A percentile compares a stretch with the other conserved stretches of the same genome.
These are phyloP conservation scores for Puccinia hordei DNA, from an alignment of 1,284 basidiomycete species.

Conservation along the genomic window DNA sequence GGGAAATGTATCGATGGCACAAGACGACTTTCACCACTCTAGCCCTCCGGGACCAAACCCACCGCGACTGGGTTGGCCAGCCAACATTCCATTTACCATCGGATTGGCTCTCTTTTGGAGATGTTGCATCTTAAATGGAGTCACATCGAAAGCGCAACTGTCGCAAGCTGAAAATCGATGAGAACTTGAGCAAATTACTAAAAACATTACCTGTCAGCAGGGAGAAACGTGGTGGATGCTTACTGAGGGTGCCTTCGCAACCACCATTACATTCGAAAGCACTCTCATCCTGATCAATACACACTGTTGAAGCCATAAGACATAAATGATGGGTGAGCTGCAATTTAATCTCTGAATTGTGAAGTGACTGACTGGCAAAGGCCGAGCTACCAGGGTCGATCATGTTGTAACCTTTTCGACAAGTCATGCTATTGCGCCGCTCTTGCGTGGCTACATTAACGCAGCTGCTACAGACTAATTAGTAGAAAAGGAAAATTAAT, in stretches of 20 bases:
- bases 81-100: constrained; percentile 13
- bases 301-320: background rate
- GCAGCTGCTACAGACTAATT: constrained; percentile 10
- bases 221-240: background rate
- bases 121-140: constrained; percentile 1
- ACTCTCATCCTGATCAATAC: constrained; percentile 19
- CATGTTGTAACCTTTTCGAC: background rate
- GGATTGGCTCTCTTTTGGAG: constrained; percentile 31
- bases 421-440: background rate
- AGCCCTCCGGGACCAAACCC: background rate
- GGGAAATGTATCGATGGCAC: background rate
- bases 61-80: background rate
- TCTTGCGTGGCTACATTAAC: constrained; percentile 13
- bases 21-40: constrained; percentile 19
- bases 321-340: background rate
- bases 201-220: background rate
- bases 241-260: constrained; percentile 30
- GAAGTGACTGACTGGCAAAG: constrained; percentile 1
- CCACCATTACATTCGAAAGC: constrained; percentile 5
- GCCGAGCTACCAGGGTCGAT: constrained; percentile 10
- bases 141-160: background rate
- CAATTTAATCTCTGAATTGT: background rate
- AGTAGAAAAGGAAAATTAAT: background rate
- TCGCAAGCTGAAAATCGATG: background rate
- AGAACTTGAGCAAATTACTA: background rate